Evolutionary conservation across 495 filamentous ascomycete genomes (phyloP), one percentile per base, ranked within the genome.

Genomic region (Penicillium maclennaniae): DNA sequence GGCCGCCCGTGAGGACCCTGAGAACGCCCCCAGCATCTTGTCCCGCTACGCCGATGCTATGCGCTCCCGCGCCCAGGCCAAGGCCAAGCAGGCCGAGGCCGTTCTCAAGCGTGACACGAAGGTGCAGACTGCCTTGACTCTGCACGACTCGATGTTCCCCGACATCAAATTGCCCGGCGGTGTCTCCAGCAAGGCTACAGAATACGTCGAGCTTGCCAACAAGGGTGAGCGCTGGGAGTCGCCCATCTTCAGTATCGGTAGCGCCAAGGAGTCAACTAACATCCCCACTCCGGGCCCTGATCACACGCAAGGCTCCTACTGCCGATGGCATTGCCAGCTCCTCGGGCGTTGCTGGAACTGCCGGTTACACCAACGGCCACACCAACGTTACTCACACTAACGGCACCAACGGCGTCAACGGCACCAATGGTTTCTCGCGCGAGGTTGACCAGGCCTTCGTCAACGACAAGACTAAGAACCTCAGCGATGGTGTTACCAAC

Each of bases 191-290:
- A 97, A 96, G 81, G 92, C 93, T 17, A 95, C 92, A 47, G 88
- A 96, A 69, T 97, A 92, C 78, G 90, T 84, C 69, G 84, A 97
- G 40, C 77, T 96, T 37, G 89, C 93, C 14, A 74, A 76, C 48
- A 91, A 90, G 79, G 93, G 95, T 45, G 87, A 97, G 59, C 86
- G 85, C 69, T 98, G 93, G 93, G 86, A 96, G 73, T 92, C 87
- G 26, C 91, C 95, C 27, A 83, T 98, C 62, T 98, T 98, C 78
- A 85, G 81, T 61, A 86, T 97, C 55, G 95, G 93, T 47, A 76
- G 70, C n/a, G 90, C 92, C 7, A 61, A 78, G 5, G 83, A 87
- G 72, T 87, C 88, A 14, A 75, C 70, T 31, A 79, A 87, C 61
- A 81, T 97, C 42, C 88, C 91, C 5, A 60, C 71, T 45, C 69